Evolutionary conservation across 2,329 filamentous ascomycete species (phyloP), one percentile per base, ranked within the genome.

Genomic region (Talaromyces albobiverticillius): DNA sequence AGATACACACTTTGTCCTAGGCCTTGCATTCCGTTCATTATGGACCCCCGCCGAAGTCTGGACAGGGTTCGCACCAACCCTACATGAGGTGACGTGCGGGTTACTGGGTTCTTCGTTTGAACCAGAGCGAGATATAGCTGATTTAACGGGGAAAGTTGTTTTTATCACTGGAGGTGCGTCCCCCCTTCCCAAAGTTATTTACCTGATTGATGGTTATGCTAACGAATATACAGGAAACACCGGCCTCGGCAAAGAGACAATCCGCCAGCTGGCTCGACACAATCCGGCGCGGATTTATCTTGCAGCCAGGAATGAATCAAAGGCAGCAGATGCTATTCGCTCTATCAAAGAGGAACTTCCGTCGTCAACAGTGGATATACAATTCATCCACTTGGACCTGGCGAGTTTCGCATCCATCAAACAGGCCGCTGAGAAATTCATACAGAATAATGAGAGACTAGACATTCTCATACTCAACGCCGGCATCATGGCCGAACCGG

Each of bases 281-380:
- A 64, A 70, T 7, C 80, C 82, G 1, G 67, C 70, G 1, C 76
- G 80, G 53, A 78, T 84, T 57, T 83, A 79, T 67, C 74, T 85
- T 55, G 79, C 75, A 13, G 79, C 79, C 2, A 77, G 81, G 43
- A 77, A 70, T 18, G 67, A 67, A 47, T 59, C 64, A 40, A 69
- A 75, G 43, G 75, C 75, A 10, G 75, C 71, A 18, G 69, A 74
- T 7, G 71, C 75, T 8, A 76, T 82, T 40, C 65, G 76, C 14
- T 67, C 70, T 2, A 71, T 76, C 56, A 62, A 75, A 56, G 50
- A 65, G 1, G 59, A 64, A 20, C 61, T 69, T 23, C 31, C 51
- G 20, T 8, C 14, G 32, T 47, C 51, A 14, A 66, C 60, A 8
- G 62, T 68, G 20, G 70, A 75, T 53, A 73, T 82, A 51, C 67